Conservation (phyloP, 352 stramenopile genomes). For the Globisporangium nodosum region DNA sequence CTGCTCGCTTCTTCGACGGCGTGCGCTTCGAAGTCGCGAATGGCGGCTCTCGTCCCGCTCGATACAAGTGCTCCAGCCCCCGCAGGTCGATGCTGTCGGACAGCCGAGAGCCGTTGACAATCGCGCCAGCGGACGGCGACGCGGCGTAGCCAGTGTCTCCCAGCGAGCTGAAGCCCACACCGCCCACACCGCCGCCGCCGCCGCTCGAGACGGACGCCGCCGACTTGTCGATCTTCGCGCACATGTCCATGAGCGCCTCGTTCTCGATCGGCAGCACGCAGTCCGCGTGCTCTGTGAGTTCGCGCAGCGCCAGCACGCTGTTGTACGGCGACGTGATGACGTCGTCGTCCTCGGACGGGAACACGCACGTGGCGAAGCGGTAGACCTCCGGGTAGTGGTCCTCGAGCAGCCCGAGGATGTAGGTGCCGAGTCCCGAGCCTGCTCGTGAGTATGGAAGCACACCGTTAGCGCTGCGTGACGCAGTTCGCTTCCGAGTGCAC, state of each 20-base stretch:
- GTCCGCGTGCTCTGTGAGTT: conserved; percentile 87
- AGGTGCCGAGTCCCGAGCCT: conserved; percentile 88
- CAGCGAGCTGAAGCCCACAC: conserved; percentile 13
- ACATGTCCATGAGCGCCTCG: conserved; percentile 74
- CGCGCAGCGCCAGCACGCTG: conserved; percentile 63
- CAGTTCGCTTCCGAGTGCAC: neutral
- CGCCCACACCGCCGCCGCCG: neutral
- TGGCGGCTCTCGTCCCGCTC: conserved; percentile 19
- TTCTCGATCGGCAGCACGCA: conserved; percentile 92
- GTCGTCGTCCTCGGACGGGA: conserved; percentile 86
- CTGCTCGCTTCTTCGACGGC: conserved; percentile 15
- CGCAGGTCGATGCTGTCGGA: conserved; percentile 42
- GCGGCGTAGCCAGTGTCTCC: conserved; percentile 1
- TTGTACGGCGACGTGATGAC: conserved; percentile 94
- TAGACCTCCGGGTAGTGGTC: conserved; percentile 86
- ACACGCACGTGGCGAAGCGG: conserved; percentile 76
- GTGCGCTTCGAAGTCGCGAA: neutral
- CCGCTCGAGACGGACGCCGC: neutral
- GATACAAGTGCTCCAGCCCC: conserved; percentile 47
- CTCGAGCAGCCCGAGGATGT: conserved; percentile 78
- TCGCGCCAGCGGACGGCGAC: conserved; percentile 2
- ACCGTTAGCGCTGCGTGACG: neutral
- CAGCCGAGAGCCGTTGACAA: conserved; percentile 33
- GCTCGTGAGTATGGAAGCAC: too few species aligned
- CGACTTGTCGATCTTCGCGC: conserved; percentile 31